These are phyloP conservation scores for Pythium vanterpoolii DNA, from an alignment of 352 stramenopile species.

Conservation along the genomic window DNA sequence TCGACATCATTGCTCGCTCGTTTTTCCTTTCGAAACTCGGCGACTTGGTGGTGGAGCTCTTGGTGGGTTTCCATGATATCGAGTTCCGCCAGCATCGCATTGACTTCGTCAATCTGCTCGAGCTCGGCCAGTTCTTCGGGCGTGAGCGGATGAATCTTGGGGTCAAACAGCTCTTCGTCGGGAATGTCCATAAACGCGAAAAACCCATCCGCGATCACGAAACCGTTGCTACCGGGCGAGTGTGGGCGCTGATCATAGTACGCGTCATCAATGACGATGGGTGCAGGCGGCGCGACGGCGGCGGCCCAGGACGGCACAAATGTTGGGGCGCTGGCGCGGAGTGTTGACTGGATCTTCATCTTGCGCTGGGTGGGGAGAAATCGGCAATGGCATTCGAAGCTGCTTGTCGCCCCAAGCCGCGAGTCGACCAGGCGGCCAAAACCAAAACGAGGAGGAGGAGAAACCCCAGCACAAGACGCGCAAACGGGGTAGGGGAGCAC, in stretches of 20 bases:
- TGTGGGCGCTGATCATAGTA: slow-evolving; percentile 64
- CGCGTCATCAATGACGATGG: slow-evolving; percentile 50
- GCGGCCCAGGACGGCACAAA: slow-evolving; percentile 53
- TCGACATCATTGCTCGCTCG: slow-evolving; percentile 52
- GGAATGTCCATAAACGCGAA: slow-evolving; percentile 51
- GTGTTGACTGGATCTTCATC: slow-evolving; percentile 33
- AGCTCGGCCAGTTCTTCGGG: slow-evolving; percentile 57
- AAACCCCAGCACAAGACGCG: background rate
- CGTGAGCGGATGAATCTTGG: slow-evolving; percentile 56
- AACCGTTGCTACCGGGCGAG: slow-evolving; percentile 52
- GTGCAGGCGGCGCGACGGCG: slow-evolving; percentile 29
- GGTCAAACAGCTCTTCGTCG: slow-evolving; percentile 78
- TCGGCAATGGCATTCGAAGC: slow-evolving; percentile 14
- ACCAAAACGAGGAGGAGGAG: background rate
- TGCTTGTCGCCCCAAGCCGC: background rate
- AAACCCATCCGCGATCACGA: slow-evolving; percentile 60
- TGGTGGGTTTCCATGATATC: slow-evolving; percentile 78
- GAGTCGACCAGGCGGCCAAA: background rate
- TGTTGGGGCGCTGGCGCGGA: slow-evolving; percentile 49
- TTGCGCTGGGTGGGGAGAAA: slow-evolving; percentile 28
- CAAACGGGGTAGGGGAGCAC: background rate
- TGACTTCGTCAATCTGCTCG: slow-evolving; percentile 79
- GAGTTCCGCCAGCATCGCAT: slow-evolving; percentile 72
- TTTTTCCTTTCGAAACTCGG: slow-evolving; percentile 54
- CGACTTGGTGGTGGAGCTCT: slow-evolving; percentile 58